These are phyloP conservation scores for Eucalyptus lansdowneana DNA, from an alignment of 345 rosid species.

Conservation along the genomic window DNA sequence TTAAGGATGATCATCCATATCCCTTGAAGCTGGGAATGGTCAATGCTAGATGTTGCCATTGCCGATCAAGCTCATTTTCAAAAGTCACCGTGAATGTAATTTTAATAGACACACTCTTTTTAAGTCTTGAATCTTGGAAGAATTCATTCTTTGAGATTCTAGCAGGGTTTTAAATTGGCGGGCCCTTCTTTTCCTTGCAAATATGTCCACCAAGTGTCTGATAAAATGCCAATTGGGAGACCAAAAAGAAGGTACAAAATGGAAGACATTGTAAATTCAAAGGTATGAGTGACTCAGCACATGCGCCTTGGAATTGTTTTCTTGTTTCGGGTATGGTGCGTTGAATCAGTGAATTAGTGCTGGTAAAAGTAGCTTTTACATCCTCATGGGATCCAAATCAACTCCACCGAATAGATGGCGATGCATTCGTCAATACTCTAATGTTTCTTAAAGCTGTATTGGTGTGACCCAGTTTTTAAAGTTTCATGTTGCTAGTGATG, in stretches of 20 bases:
- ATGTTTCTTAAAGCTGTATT: neutral
- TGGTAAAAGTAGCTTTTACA: neutral
- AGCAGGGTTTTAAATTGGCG: neutral
- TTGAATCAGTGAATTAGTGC: neutral
- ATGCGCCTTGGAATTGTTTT: neutral
- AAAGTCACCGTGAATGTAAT: neutral
- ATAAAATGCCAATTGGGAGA: neutral
- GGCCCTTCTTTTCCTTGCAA: neutral
- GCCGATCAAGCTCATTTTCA: neutral
- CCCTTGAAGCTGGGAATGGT: neutral
- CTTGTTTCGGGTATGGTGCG: neutral
- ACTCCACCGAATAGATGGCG: neutral
- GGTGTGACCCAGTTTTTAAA: neutral
- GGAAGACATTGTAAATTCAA: neutral
- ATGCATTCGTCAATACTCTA: neutral
- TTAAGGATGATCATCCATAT: neutral
- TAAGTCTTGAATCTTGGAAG: neutral
- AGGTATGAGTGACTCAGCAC: neutral
- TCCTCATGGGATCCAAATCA: neutral
- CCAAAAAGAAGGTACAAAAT: neutral
- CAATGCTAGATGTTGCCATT: neutral
- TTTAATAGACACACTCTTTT: neutral
- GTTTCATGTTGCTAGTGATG: neutral
- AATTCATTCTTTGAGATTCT: neutral
- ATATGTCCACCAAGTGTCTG: neutral